Conservation (phyloP, 208 protist genomes). For the Trypanosomatidae sp. region DNA sequence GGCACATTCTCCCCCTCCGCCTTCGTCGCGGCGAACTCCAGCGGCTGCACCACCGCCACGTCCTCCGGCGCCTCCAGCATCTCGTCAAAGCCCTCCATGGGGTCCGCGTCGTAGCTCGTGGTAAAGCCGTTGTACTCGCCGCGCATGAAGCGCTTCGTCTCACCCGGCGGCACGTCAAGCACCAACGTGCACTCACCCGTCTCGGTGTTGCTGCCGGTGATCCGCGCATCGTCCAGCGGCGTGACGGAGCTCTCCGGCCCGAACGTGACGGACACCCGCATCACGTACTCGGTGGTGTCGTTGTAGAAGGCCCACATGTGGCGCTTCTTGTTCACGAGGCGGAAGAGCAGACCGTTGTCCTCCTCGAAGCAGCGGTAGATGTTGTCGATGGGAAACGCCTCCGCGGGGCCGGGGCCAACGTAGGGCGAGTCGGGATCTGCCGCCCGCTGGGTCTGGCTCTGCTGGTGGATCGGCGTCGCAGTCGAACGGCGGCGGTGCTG, state of each 20-base stretch:
- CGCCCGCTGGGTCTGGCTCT: slow-evolving; percentile 16
- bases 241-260: slow-evolving; percentile 31
- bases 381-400: slow-evolving; percentile 37
- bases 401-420: slow-evolving; percentile 34
- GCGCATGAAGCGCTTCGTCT: slow-evolving; percentile 58
- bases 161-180: slow-evolving; percentile 53
- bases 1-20: too few species aligned
- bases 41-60: too few species aligned
- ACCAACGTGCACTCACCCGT: slow-evolving; percentile 44
- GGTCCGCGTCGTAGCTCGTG: slow-evolving; percentile 47
- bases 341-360: slow-evolving; percentile 82
- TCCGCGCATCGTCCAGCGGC: slow-evolving; percentile 39
- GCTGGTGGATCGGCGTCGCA: slow-evolving; percentile 6
- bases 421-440: slow-evolving; percentile 14
- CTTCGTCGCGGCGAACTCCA: too few species aligned
- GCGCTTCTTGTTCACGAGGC: slow-evolving; percentile 65
- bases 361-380: slow-evolving; percentile 72
- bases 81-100: background rate
- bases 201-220: slow-evolving; percentile 30
- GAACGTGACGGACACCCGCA: slow-evolving; percentile 57
- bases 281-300: slow-evolving; percentile 71
- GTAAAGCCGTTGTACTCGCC: slow-evolving; percentile 75
- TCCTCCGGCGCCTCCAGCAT: too few species aligned
- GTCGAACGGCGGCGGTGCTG: background rate
- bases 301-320: slow-evolving; percentile 87